Conservation (phyloP, 2,329 filamentous ascomycete species). For the Amauroascus niger region DNA sequence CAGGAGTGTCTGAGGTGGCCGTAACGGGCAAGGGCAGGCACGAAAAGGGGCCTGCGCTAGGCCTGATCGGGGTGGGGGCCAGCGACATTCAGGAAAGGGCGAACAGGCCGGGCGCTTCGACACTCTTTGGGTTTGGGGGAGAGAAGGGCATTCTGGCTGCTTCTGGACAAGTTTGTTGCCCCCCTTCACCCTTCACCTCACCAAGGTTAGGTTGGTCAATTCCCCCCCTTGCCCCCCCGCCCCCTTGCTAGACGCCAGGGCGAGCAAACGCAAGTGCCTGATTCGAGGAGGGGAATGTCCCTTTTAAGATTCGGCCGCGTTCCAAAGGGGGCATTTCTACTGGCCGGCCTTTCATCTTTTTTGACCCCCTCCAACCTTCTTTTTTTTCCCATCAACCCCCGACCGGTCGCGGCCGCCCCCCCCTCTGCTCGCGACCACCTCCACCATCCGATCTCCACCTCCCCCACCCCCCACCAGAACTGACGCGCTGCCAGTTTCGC, state of each 20-base stretch:
- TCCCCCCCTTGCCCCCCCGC: not conserved
- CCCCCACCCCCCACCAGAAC: no score
- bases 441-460: no score
- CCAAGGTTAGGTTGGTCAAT: no score
- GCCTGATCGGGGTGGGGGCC: not conserved
- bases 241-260: no score
- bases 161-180: not conserved
- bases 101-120: not conserved
- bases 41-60: slow-evolving; percentile 3
- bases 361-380: not conserved
- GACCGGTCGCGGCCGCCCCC: not conserved
- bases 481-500: slow-evolving; percentile 11
- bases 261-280: not conserved
- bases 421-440: no score
- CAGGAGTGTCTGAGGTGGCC: not conserved
- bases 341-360: no score
- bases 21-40: not conserved
- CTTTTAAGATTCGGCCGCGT: not conserved
- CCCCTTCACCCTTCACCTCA: no score
- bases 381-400: not conserved
- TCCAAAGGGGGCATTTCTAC: not conserved
- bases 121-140: not conserved
- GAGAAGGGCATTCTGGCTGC: not conserved
- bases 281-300: slow-evolving; percentile 2
- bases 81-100: no score